phyloP scores from a whole-genome alignment of 2,329 filamentous ascomycete genomes.

The Trichophyton benhamiae region DNA sequence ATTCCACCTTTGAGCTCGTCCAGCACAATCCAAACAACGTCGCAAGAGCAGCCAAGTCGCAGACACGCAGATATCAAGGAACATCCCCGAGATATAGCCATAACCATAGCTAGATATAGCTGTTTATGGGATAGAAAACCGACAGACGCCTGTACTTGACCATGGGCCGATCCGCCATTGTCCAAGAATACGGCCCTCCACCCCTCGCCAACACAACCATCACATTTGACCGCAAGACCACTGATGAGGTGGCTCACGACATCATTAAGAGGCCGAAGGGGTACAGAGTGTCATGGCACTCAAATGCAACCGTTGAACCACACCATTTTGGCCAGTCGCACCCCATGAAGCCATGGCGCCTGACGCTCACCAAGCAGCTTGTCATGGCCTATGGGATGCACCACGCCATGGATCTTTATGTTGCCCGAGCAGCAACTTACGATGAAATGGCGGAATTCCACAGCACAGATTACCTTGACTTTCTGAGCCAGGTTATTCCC shows the following conservation, averaged over 20 bases:
- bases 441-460: constrained; percentile 85
- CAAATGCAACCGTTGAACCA: constrained; percentile 86
- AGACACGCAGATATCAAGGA: not conserved
- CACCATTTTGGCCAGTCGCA: constrained; percentile 96
- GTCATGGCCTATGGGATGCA: constrained; percentile 93
- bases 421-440: constrained; percentile 68
- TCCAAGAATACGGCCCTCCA: constrained; percentile 39
- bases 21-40: too few relatives aligned
- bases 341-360: constrained; percentile 97
- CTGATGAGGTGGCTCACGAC: constrained; percentile 44
- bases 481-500: constrained; percentile 60
- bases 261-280: constrained; percentile 70
- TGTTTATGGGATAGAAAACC: not conserved
- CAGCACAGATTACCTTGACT: constrained; percentile 78
- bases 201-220: constrained; percentile 30
- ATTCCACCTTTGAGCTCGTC: not conserved
- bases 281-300: constrained; percentile 88
- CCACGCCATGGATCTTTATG: constrained; percentile 90
- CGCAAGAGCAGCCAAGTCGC: not conserved
- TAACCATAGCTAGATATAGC: not conserved
- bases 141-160: not conserved
- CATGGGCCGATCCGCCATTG: constrained; percentile 35
- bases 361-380: constrained; percentile 88
- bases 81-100: not conserved
- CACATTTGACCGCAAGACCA: constrained; percentile 41